These are phyloP conservation scores for Vanrija sp. DNA, from an alignment of 1,284 basidiomycete species.

Conservation along the genomic window DNA sequence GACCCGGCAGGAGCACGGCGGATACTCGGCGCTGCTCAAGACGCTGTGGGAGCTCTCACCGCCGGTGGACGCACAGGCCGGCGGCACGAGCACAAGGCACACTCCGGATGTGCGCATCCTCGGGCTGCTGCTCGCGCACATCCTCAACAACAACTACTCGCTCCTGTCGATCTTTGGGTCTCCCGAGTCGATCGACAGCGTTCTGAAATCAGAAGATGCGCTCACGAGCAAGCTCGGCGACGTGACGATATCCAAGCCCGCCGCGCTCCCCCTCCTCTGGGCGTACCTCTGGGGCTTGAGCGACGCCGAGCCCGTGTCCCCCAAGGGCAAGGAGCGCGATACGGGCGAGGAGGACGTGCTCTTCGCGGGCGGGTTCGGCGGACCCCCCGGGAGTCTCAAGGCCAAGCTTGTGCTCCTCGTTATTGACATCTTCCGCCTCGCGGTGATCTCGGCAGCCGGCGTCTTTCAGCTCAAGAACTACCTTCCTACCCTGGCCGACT, in stretches of 20 bases:
- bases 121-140: conserved; percentile 36
- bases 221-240: conserved; percentile 24
- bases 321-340: conserved; percentile 16
- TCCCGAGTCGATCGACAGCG: neutral
- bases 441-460: conserved; percentile 12
- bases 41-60: conserved; percentile 4
- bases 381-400: no score
- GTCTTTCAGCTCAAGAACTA: conserved; percentile 25
- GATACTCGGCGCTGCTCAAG: conserved; percentile 28
- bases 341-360: neutral
- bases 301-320: no score
- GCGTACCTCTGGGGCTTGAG: conserved; percentile 31
- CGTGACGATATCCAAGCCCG: conserved; percentile 22
- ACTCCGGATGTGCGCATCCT: conserved; percentile 25
- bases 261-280: conserved; percentile 33
- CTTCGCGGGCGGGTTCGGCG: neutral
- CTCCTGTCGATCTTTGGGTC: conserved; percentile 27
- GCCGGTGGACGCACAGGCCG: neutral
- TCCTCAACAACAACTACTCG: conserved; percentile 40
- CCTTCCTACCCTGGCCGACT: conserved; percentile 32
- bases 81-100: neutral
- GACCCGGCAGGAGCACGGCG: conserved; percentile 22
- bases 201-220: conserved; percentile 2
- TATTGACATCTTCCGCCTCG: no score
- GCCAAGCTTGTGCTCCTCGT: no score